Percentiles rank a stretch among this genome's conserved stretches.
These are phyloP conservation scores for Peterozyma toletana DNA, from an alignment of 805 yeast species.

Conservation along the genomic window DNA sequence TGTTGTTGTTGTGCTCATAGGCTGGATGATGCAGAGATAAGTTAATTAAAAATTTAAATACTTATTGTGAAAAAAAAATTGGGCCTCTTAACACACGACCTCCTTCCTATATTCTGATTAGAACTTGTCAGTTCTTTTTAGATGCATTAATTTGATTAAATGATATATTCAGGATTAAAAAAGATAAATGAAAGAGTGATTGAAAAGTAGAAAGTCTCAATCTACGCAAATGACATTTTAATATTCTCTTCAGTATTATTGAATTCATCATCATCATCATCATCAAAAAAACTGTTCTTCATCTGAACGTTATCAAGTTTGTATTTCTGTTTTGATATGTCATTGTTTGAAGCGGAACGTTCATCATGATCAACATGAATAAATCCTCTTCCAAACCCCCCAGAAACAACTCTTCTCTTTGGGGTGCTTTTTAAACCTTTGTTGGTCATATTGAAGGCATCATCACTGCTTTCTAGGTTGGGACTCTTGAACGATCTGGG, in stretches of 20 bases:
- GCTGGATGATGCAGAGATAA: too few relatives aligned
- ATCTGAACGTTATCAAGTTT: neutral
- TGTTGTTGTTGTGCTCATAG: too few relatives aligned
- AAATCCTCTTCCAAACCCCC: neutral
- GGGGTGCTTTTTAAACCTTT: neutral
- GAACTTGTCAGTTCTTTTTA: too few relatives aligned
- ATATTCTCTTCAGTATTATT: slow-evolving; percentile 18
- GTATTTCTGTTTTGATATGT: neutral
- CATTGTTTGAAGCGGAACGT: neutral
- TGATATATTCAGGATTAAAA: neutral
- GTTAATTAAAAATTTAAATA: too few relatives aligned
- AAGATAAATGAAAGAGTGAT: neutral
- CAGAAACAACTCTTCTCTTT: neutral
- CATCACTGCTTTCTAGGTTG: neutral
- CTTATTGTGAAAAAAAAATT: too few relatives aligned
- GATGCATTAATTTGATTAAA: too few relatives aligned
- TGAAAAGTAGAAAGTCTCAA: neutral
- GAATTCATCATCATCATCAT: slow-evolving; percentile 20
- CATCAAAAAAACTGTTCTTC: slow-evolving; percentile 11
- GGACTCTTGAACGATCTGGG: slow-evolving; percentile 4
- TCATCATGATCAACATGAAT: neutral
- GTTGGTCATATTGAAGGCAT: neutral
- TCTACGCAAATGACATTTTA: slow-evolving; percentile 19
- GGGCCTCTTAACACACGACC: too few relatives aligned
- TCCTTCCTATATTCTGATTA: too few relatives aligned